Evolutionary conservation across 108 stramenopile species (phyloP).

Genomic region (Parietichytrium sp.): DNA sequence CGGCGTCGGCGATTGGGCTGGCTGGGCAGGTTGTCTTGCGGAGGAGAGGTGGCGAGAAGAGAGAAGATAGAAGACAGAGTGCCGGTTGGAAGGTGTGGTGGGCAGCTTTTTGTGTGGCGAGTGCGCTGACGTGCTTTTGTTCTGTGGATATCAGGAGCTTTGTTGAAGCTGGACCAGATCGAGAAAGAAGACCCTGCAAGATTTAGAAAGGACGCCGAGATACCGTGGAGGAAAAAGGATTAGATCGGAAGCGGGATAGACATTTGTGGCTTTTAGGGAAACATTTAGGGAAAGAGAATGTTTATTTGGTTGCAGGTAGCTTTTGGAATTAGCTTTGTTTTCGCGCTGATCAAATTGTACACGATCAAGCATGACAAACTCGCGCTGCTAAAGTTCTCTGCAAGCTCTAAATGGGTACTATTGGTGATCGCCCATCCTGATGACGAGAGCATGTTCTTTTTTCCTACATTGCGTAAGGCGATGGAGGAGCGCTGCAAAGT

Average conservation of each 20-base stretch:
- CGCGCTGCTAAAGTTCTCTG: no score
- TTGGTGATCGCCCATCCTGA: conserved; percentile 66
- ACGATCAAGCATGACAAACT: no score
- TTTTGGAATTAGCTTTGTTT: no score
- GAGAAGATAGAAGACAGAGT: neutral
- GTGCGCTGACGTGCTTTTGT: neutral
- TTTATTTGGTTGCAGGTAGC: no score
- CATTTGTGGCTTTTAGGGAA: no score
- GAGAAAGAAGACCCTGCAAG: neutral
- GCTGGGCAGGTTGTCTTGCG: neutral
- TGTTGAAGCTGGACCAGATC: conserved; percentile 25
- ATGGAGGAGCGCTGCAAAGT: neutral
- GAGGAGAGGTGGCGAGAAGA: neutral
- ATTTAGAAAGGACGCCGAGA: neutral
- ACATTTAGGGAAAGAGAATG: no score
- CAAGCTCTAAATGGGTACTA: no score
- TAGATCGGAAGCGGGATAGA: no score
- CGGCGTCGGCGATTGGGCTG: neutral
- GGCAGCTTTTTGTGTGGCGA: no score
- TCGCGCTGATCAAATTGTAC: no score
- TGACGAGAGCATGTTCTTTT: conserved; percentile 69
- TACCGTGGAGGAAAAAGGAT: neutral
- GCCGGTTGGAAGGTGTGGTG: no score
- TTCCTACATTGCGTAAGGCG: conserved; percentile 45
- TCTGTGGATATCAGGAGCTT: neutral